phyloP scores from a whole-genome alignment of 164 flowering plant species.

The Dillenia turbinata region DNA sequence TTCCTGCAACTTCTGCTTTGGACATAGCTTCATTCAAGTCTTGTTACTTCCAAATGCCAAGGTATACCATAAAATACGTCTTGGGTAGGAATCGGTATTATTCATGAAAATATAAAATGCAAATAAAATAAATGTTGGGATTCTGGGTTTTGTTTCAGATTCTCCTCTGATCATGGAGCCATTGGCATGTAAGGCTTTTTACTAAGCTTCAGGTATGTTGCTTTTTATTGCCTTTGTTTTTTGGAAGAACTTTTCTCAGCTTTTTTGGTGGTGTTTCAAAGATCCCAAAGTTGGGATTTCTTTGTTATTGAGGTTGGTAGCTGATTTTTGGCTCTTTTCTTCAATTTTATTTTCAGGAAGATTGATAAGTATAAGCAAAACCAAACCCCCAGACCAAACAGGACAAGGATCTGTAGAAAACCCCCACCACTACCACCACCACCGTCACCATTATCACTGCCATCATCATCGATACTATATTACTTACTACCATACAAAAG shows the following conservation, averaged over 20 bases:
- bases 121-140: too few species aligned
- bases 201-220: constrained; percentile 3
- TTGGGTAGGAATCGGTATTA: neutral
- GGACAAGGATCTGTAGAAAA: constrained; percentile 24
- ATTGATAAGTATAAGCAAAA: constrained; percentile 15
- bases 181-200: constrained; percentile 50
- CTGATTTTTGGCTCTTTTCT: neutral
- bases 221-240: neutral
- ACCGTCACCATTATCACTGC: too few species aligned
- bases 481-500: constrained; percentile 43
- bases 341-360: constrained; percentile 14
- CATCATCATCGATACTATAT: constrained; percentile 19
- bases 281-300: neutral
- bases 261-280: neutral
- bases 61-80: constrained; percentile 26
- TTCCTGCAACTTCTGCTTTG: constrained; percentile 46
- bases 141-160: constrained; percentile 30
- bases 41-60: constrained; percentile 73
- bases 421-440: neutral
- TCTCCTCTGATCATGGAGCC: constrained; percentile 62
- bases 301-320: neutral
- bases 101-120: neutral
- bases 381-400: constrained; percentile 2
- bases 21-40: constrained; percentile 72
- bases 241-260: too few species aligned